phyloP scores from a whole-genome alignment of 1,139 yeast species.

The Saccharomyces hybrid region DNA sequence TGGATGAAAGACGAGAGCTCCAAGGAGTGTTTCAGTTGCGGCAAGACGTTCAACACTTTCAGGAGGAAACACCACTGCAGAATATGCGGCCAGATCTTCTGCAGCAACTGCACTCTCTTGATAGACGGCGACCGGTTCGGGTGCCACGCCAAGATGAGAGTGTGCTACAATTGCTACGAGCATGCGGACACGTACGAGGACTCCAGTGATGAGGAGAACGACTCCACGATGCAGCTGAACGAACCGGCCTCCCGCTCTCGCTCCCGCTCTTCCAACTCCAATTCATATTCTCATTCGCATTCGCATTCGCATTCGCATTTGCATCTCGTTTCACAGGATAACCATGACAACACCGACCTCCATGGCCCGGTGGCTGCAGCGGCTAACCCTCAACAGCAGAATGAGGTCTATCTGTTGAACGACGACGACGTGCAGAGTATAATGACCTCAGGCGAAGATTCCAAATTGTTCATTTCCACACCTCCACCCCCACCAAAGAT shows the following conservation, averaged over 20 bases:
- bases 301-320: not conserved
- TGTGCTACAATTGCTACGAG: conserved; percentile 70
- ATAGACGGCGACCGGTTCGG: conserved; percentile 69
- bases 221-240: not conserved
- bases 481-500: conserved; percentile 67
- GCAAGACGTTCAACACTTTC: conserved; percentile 64
- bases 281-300: not conserved
- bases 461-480: conserved; percentile 30
- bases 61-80: conserved; percentile 92
- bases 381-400: conserved; percentile 6
- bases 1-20: conserved; percentile 94
- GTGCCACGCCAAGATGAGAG: conserved; percentile 64
- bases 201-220: conserved; percentile 54
- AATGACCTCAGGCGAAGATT: conserved; percentile 30
- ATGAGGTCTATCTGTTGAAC: conserved; percentile 18
- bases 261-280: not conserved
- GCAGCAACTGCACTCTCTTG: conserved; percentile 76
- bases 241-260: not conserved
- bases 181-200: conserved; percentile 55
- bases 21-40: conserved; percentile 72
- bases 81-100: conserved; percentile 92
- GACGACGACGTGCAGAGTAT: conserved; percentile 32
- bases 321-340: not conserved
- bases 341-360: not conserved
- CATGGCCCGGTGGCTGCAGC: not conserved